Conservation (phyloP, 1,139 yeast species). For the Zhuliangozyma parablackwelliae region DNA sequence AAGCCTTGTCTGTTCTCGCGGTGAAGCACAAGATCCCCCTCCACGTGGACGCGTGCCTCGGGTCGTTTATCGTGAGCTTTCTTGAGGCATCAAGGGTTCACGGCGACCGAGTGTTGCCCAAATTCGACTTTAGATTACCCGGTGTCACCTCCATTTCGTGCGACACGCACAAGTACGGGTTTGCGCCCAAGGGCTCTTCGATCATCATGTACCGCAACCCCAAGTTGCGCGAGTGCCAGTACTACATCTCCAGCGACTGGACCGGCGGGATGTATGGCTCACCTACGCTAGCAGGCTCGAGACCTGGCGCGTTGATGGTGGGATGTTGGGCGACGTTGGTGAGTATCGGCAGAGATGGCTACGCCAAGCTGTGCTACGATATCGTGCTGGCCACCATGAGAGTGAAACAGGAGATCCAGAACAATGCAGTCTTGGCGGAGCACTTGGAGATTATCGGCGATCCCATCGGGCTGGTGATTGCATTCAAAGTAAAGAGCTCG, state of each 20-base stretch:
- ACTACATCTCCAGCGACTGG: slow-evolving; percentile 83
- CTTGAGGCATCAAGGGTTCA: slow-evolving; percentile 63
- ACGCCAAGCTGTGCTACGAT: slow-evolving; percentile 57
- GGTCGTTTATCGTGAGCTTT: slow-evolving; percentile 85
- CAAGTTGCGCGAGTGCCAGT: slow-evolving; percentile 71
- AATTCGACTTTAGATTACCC: slow-evolving; percentile 80
- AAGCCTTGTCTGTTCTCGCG: slow-evolving; percentile 65
- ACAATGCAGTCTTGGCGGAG: slow-evolving; percentile 38
- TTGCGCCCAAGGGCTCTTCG: slow-evolving; percentile 96
- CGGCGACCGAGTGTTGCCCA: slow-evolving; percentile 41
- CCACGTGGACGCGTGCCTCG: slow-evolving; percentile 94
- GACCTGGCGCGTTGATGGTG: slow-evolving; percentile 95
- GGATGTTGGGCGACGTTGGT: slow-evolving; percentile 97
- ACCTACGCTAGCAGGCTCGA: slow-evolving; percentile 92
- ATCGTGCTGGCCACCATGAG: slow-evolving; percentile 64
- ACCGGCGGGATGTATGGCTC: slow-evolving; percentile 94
- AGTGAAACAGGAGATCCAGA: slow-evolving; percentile 46
- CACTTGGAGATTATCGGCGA: slow-evolving; percentile 66
- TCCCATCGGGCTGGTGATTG: slow-evolving; percentile 76
- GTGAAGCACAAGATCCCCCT: slow-evolving; percentile 63
- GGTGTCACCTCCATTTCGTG: slow-evolving; percentile 98
- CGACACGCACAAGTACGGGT: slow-evolving; percentile 96
- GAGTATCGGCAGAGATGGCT: slow-evolving; percentile 76
- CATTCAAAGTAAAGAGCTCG: slow-evolving; percentile 54
- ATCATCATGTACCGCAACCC: slow-evolving; percentile 79